A percentile compares a stretch with the other conserved stretches of the same genome.
Conservation (phyloP, 1,139 yeast species). For the Waltiozyma sp. region DNA sequence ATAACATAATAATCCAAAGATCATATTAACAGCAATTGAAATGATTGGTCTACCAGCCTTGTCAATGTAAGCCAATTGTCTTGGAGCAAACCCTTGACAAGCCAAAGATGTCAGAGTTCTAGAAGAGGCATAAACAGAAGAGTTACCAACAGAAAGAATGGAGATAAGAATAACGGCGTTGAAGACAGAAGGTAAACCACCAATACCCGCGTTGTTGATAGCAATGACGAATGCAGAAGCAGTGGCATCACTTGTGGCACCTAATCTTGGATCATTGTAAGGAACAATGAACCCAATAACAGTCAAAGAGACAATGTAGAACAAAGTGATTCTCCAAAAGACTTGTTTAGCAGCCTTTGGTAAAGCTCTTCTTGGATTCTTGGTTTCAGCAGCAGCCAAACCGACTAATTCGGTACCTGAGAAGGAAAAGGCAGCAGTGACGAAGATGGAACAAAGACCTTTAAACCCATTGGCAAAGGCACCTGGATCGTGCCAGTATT, state of each 20-base stretch:
- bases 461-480: conserved; percentile 51
- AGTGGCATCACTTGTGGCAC: conserved; percentile 33
- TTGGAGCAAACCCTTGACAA: conserved; percentile 53
- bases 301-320: conserved; percentile 51
- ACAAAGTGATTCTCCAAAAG: conserved; percentile 62
- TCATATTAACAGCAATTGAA: conserved; percentile 40
- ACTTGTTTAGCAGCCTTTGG: conserved; percentile 71
- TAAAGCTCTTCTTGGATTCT: conserved; percentile 58
- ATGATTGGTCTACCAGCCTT: conserved; percentile 54
- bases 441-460: conserved; percentile 42
- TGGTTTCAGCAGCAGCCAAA: conserved; percentile 82
- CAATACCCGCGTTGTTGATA: conserved; percentile 36
- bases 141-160: conserved; percentile 60
- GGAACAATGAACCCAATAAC: conserved; percentile 61
- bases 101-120: conserved; percentile 61
- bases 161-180: conserved; percentile 45
- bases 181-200: conserved; percentile 39
- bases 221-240: conserved; percentile 47
- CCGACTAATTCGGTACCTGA: conserved; percentile 71
- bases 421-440: conserved; percentile 46
- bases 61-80: conserved; percentile 45
- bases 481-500: conserved; percentile 48
- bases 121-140: conserved; percentile 55
- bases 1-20: conserved; percentile 49
- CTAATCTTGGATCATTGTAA: conserved; percentile 40